Conservation (phyloP, 2,329 filamentous ascomycete species). For the Arthrobotrys sinensis region DNA sequence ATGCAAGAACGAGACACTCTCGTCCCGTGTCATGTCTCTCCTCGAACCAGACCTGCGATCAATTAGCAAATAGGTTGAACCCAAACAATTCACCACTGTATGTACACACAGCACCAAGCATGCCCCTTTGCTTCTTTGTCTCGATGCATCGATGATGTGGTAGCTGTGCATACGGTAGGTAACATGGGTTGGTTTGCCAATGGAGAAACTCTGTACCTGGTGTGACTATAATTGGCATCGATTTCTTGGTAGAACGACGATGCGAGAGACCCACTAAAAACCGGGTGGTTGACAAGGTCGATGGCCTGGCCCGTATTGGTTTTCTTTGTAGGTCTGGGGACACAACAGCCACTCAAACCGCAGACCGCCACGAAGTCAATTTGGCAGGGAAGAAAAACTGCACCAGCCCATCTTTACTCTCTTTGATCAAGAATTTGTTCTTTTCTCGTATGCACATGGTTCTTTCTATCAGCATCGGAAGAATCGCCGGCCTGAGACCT, state of each 20-base stretch:
- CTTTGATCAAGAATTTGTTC: slow-evolving; percentile 30
- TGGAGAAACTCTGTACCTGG: slow-evolving; percentile 51
- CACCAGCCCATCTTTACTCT: slow-evolving; percentile 47
- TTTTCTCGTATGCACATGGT: slow-evolving; percentile 7
- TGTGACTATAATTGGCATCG: slow-evolving; percentile 56
- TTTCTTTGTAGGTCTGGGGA: slow-evolving; percentile 11
- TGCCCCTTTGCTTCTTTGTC: slow-evolving; percentile 20
- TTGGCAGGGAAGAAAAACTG: slow-evolving; percentile 25
- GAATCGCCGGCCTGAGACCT: slow-evolving; percentile 20
- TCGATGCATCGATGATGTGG: slow-evolving; percentile 38
- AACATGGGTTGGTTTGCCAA: slow-evolving; percentile 40
- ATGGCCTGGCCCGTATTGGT: slow-evolving; percentile 3
- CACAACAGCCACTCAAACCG: slow-evolving; percentile 46
- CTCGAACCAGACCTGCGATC: not conserved
- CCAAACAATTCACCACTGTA: slow-evolving; percentile 1
- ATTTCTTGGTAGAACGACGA: slow-evolving; percentile 36
- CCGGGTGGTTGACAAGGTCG: slow-evolving; percentile 33
- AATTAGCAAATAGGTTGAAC: slow-evolving; percentile 21
- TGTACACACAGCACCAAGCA: not conserved
- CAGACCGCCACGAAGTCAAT: slow-evolving; percentile 43
- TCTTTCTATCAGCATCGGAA: slow-evolving; percentile 22
- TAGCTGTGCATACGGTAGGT: slow-evolving; percentile 32
- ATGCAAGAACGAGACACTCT: not conserved
- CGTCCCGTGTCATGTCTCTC: slow-evolving; percentile 12
- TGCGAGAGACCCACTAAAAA: slow-evolving; percentile 23